Percentiles rank a stretch among this genome's conserved stretches.
These are phyloP conservation scores for Diplodia corticola DNA, from an alignment of 2,329 filamentous ascomycete genomes.

Conservation along the genomic window DNA sequence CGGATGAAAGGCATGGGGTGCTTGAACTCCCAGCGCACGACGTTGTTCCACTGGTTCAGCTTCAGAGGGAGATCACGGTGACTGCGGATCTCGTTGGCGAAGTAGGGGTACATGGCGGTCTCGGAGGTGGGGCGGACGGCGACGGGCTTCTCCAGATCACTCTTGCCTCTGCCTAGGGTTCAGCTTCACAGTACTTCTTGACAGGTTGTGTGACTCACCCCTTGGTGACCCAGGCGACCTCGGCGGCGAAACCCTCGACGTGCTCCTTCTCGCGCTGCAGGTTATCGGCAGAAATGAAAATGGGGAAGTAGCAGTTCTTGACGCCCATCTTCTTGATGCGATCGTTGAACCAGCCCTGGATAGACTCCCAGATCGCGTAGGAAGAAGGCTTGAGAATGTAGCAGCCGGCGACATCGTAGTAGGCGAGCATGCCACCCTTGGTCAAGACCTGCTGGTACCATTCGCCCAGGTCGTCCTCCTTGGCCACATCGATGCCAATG, in stretches of 20 bases:
- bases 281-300: constrained; percentile 92
- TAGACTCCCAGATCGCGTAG: constrained; percentile 68
- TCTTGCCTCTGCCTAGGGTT: constrained; percentile 67
- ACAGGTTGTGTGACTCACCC: constrained; percentile 13
- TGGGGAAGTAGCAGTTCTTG: constrained; percentile 93
- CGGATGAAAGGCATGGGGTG: constrained; percentile 82
- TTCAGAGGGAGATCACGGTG: constrained; percentile 92
- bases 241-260: constrained; percentile 94
- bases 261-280: constrained; percentile 88
- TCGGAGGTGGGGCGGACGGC: constrained; percentile 70
- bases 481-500: constrained; percentile 85
- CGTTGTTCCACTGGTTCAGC: constrained; percentile 97
- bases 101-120: constrained; percentile 93
- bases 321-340: constrained; percentile 90
- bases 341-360: constrained; percentile 58
- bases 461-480: constrained; percentile 81
- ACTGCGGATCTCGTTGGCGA: constrained; percentile 93
- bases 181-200: constrained; percentile 12
- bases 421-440: constrained; percentile 97
- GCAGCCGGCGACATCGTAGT: constrained; percentile 97
- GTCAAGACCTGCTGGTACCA: constrained; percentile 99
- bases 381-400: constrained; percentile 76
- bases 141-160: constrained; percentile 80
- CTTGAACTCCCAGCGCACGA: constrained; percentile 96
- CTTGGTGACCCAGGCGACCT: constrained; percentile 79